phyloP scores from a whole-genome alignment of 306 rosid genomes.

The Carpinus viminea region DNA sequence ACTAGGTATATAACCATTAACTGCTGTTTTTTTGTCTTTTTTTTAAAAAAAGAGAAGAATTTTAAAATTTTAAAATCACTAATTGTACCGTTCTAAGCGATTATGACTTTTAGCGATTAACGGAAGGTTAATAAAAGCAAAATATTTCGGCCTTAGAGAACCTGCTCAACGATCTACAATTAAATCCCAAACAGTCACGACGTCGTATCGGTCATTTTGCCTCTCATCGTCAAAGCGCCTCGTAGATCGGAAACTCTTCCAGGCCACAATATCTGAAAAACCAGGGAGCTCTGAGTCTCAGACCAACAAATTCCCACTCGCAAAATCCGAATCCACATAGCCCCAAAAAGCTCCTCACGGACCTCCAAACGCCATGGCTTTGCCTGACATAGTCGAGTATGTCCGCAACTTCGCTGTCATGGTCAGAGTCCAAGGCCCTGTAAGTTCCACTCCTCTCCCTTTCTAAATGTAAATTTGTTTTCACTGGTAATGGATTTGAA shows the following conservation, averaged over 20 bases:
- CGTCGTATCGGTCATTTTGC: neutral
- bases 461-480: neutral
- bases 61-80: too few relatives aligned
- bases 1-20: too few relatives aligned
- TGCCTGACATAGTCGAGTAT: constrained; percentile 53
- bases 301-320: neutral
- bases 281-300: neutral
- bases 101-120: too few relatives aligned
- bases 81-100: too few relatives aligned
- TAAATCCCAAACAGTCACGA: neutral
- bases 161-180: neutral
- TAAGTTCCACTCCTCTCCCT: constrained; percentile 38
- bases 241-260: neutral
- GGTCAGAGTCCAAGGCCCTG: constrained; percentile 93
- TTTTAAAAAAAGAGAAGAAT: too few relatives aligned
- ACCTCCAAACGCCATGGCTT: constrained; percentile 45
- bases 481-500: neutral
- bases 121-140: too few relatives aligned
- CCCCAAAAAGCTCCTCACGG: neutral
- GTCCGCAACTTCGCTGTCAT: constrained; percentile 76
- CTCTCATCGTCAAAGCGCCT: neutral
- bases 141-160: too few relatives aligned
- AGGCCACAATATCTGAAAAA: neutral
- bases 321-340: neutral
- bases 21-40: too few relatives aligned